phyloP scores from a whole-genome alignment of 768 basidiomycete species.

The Leccinum incarnatum region DNA sequence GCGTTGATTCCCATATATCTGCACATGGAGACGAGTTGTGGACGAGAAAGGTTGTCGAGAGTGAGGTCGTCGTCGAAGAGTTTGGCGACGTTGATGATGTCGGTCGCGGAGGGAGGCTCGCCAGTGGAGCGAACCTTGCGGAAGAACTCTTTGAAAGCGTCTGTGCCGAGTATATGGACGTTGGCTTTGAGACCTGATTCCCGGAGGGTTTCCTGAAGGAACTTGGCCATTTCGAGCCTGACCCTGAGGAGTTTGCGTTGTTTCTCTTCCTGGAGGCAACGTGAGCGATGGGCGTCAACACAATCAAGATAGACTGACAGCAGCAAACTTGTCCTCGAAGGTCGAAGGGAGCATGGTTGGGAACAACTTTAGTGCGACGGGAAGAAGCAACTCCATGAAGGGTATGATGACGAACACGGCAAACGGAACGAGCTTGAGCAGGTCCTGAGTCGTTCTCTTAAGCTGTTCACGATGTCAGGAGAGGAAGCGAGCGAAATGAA shows the following conservation, averaged over 20 bases:
- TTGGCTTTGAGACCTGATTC: conserved; percentile 93
- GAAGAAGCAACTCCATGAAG: conserved; percentile 97
- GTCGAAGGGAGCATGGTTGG: conserved; percentile 99
- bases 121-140: conserved; percentile 96
- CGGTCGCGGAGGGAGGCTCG: conserved; percentile 83
- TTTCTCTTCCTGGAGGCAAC: conserved; percentile 78
- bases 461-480: conserved; percentile 46
- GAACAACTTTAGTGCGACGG: conserved; percentile 94
- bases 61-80: conserved; percentile 98
- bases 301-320: conserved; percentile 45
- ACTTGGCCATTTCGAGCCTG: conserved; percentile 98
- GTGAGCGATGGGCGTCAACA: neutral
- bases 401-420: conserved; percentile 93
- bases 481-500: neutral
- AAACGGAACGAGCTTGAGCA: conserved; percentile 92
- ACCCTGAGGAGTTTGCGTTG: conserved; percentile 93
- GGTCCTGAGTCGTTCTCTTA: conserved; percentile 88
- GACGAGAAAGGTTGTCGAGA: conserved; percentile 94
- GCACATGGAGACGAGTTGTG: conserved; percentile 97
- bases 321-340: conserved; percentile 95
- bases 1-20: conserved; percentile 98
- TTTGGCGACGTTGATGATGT: conserved; percentile 93
- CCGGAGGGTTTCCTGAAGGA: conserved; percentile 94
- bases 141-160: conserved; percentile 99
- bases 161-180: conserved; percentile 88